Conservation (phyloP, 345 rosid species). For the Hevea brasiliensis region DNA sequence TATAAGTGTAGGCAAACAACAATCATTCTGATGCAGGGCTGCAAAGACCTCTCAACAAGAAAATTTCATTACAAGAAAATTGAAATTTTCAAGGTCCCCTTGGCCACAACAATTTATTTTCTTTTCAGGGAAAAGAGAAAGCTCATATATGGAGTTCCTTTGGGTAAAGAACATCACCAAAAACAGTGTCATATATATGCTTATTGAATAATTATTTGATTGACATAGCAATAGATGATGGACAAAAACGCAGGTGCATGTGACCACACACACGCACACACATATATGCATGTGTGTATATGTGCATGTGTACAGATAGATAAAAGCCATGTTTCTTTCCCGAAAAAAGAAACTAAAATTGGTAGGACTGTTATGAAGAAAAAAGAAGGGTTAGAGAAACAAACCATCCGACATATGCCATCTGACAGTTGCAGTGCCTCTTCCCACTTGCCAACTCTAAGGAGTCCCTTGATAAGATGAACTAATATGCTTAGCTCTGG, state of each 20-base stretch:
- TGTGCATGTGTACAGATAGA: too few species aligned
- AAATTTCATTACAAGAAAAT: background rate
- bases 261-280: too few species aligned
- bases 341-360: background rate
- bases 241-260: background rate
- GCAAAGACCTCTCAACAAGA: too few species aligned
- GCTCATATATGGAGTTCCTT: background rate
- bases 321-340: background rate
- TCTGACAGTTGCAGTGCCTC: conserved; percentile 79
- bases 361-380: background rate
- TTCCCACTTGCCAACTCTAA: conserved; percentile 59
- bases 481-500: conserved; percentile 59
- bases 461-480: conserved; percentile 71
- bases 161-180: background rate
- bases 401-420: conserved; percentile 70
- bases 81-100: background rate
- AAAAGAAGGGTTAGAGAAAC: conserved; percentile 38
- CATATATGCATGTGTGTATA: too few species aligned
- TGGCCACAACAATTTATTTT: background rate
- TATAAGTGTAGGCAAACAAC: background rate
- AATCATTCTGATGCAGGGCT: background rate
- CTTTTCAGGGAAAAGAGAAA: background rate
- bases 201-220: background rate
- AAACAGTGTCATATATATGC: background rate
- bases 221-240: background rate